Percentiles rank a stretch among this genome's conserved stretches.
Evolutionary conservation across 2,329 filamentous ascomycete genomes (phyloP).

Genomic region (Paraphaeosphaeria sporulosa): DNA sequence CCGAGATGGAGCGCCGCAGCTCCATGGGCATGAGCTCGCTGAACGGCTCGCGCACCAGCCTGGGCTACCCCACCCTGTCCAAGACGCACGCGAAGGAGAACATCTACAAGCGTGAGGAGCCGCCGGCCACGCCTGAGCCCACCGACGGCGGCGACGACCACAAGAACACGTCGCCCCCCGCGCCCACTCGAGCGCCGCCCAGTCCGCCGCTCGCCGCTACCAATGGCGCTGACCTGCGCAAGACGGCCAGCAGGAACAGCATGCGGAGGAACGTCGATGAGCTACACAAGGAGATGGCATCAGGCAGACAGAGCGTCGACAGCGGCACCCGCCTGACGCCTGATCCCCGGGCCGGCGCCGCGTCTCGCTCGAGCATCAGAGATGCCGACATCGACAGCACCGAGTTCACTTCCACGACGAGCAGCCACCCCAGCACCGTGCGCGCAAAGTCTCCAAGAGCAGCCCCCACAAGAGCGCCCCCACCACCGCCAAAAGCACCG

Average conservation of each 20-base stretch:
- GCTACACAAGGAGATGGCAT: constrained; percentile 46
- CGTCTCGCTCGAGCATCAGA: constrained; percentile 54
- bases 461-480: constrained; percentile 6
- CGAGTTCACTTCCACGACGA: constrained; percentile 53
- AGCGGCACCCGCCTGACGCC: constrained; percentile 46
- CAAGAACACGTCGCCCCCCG: constrained; percentile 33
- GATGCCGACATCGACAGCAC: constrained; percentile 50
- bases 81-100: constrained; percentile 92
- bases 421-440: constrained; percentile 51
- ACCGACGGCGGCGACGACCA: constrained; percentile 51
- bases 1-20: constrained; percentile 56
- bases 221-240: constrained; percentile 51
- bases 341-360: constrained; percentile 44
- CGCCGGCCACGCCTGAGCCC: constrained; percentile 48
- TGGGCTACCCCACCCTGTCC: constrained; percentile 84
- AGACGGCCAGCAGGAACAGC: constrained; percentile 55
- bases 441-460: constrained; percentile 37
- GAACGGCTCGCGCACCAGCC: constrained; percentile 47
- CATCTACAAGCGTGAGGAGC: constrained; percentile 65
- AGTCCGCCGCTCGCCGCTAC: constrained; percentile 57
- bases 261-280: constrained; percentile 50
- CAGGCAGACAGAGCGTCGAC: constrained; percentile 53
- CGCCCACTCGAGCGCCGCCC: constrained; percentile 51
- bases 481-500: constrained; percentile 22
- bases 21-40: constrained; percentile 42